Base-by-base conservation (phyloP, 495 filamentous ascomycete species). In the Pyrenula massariospora region DNA sequence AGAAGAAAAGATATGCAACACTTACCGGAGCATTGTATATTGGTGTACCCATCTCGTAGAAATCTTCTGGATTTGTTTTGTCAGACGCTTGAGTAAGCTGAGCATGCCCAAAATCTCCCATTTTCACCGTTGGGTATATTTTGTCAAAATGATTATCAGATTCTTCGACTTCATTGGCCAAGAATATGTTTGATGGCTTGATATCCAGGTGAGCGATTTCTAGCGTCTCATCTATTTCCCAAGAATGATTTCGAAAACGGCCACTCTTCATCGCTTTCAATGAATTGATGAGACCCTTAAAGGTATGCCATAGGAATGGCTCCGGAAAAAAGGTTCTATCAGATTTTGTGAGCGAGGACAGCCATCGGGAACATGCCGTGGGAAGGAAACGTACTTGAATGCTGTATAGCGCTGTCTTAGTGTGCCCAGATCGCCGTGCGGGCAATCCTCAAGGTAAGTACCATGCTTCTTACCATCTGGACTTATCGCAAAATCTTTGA, bases 1-100 rank as follows among this genome's bases (percentile, higher is more conserved):
- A n/a, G n/a, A n/a, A n/a, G n/a, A n/a, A n/a, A n/a, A n/a, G n/a
- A n/a, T n/a, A n/a, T n/a, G n/a, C n/a, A n/a, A n/a, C 53, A 48
- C 25, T 31, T 62, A 52, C 65, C 8, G 65, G 54, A 24, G 60
- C 58, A 23, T 62, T 62, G 47, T 70, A 66, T 62, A 65, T 57
- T 55, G 58, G 42, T 55, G 62, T 49, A 54, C 63, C 65, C 19
- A 21, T 8, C 8, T 20, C 22, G 5, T 5, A 8, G 20, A 52
- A 10, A 20, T 19, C 20, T 24, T 20, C 19, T 8, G 50, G 50
- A 20, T 52, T 52, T 20, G 8, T 10, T 21, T 8, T 20, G 8
- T 8, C 8, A 5, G 5, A 5, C 8, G n/a, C 8, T 5, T 52
- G 8, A 10, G 50, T 52, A 20, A 52, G 50, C n/a, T 24, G n/a